Conservation (phyloP, 2,329 filamentous ascomycete species). For the Cladosporium velox region DNA sequence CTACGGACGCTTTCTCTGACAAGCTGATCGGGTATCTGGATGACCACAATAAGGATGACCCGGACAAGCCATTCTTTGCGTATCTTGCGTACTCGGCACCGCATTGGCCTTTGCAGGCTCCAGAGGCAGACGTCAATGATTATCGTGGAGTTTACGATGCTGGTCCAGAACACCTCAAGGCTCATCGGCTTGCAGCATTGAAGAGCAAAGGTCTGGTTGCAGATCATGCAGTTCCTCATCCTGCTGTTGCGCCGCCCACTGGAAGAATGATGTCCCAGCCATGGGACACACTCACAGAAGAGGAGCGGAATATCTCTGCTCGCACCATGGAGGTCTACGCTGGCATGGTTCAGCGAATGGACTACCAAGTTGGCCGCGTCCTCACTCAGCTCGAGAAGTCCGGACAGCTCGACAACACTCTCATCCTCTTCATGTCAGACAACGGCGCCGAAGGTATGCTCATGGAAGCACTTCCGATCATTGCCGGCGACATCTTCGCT, state of each 20-base stretch:
- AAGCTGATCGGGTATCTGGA: slow-evolving; percentile 35
- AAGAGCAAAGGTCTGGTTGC: slow-evolving; percentile 31
- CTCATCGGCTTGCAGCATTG: slow-evolving; percentile 29
- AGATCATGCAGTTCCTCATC: slow-evolving; percentile 23
- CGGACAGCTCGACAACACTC: slow-evolving; percentile 41
- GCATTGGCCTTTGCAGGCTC: slow-evolving; percentile 38
- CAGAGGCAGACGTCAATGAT: slow-evolving; percentile 28
- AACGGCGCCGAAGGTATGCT: slow-evolving; percentile 41
- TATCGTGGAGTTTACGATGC: slow-evolving; percentile 30
- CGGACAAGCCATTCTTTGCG: slow-evolving; percentile 35
- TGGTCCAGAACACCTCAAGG: slow-evolving; percentile 32
- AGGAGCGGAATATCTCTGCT: slow-evolving; percentile 32
- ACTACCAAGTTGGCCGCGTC: slow-evolving; percentile 39
- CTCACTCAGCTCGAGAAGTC: slow-evolving; percentile 33
- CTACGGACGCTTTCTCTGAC: slow-evolving; percentile 36
- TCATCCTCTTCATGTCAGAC: slow-evolving; percentile 44
- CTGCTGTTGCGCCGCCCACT: slow-evolving; percentile 27
- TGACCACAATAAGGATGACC: slow-evolving; percentile 25
- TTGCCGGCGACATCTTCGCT: slow-evolving; percentile 28
- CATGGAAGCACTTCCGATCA: not conserved
- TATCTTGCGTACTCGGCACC: slow-evolving; percentile 37
- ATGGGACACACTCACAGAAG: slow-evolving; percentile 30
- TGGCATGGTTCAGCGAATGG: slow-evolving; percentile 28
- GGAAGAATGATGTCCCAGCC: slow-evolving; percentile 8
- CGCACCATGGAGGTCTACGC: slow-evolving; percentile 42